Evolutionary conservation across 441 rosid genomes (phyloP).

Genomic region (Kokia cookei): DNA sequence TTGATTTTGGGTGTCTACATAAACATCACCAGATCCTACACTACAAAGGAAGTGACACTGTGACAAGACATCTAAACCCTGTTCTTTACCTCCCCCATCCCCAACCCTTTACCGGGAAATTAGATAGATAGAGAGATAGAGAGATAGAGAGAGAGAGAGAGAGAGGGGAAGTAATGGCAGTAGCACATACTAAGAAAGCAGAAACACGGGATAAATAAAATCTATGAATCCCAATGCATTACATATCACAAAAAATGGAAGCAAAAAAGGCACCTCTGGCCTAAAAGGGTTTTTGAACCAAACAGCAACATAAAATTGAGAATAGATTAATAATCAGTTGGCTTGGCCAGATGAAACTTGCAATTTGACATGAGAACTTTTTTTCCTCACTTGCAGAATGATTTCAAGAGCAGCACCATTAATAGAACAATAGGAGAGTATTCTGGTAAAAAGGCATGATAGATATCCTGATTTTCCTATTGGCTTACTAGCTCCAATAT

Average conservation of each 20-base stretch:
- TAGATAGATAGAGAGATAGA: too few species aligned
- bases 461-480: neutral
- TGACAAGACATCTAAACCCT: neutral
- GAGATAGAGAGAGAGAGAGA: neutral
- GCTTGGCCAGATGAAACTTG: neutral
- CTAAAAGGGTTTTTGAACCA: neutral
- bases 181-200: neutral
- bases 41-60: neutral
- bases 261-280: neutral
- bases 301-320: neutral
- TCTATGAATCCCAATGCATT: neutral
- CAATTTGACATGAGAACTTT: neutral
- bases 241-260: neutral
- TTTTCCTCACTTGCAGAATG: neutral
- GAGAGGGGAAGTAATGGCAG: neutral
- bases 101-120: too few species aligned
- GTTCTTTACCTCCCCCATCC: too few species aligned
- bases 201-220: neutral
- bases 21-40: neutral
- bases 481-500: neutral
- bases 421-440: neutral
- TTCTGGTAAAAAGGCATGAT: neutral
- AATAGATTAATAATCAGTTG: neutral
- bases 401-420: neutral
- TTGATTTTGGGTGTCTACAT: slow-evolving; percentile 10